These are phyloP conservation scores for Chalara sp. DNA, from an alignment of 2,329 filamentous ascomycete genomes.

Conservation along the genomic window DNA sequence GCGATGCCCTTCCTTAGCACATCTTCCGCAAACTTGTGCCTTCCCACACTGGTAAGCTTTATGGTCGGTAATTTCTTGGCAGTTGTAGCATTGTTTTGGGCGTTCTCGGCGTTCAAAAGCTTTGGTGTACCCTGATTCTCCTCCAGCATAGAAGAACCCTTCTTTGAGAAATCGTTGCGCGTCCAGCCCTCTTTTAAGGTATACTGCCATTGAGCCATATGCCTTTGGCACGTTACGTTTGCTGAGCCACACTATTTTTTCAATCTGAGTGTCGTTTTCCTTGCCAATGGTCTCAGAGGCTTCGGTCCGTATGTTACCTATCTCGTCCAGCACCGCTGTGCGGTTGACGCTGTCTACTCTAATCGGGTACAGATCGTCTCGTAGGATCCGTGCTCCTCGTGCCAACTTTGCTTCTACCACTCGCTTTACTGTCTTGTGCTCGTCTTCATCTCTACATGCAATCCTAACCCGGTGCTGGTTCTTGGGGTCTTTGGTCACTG, in stretches of 20 bases:
- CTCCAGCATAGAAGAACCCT: conserved; percentile 1
- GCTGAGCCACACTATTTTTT: neutral
- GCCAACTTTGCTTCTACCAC: conserved; percentile 9
- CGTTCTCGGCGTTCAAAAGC: conserved; percentile 8
- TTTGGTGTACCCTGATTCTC: neutral
- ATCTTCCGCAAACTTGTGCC: conserved; percentile 13
- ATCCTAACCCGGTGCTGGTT: neutral
- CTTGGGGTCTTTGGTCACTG: neutral
- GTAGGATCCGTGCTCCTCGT: conserved; percentile 14
- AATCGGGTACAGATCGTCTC: conserved; percentile 18
- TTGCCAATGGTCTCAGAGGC: neutral
- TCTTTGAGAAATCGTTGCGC: neutral
- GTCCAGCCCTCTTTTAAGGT: neutral
- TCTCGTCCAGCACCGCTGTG: neutral
- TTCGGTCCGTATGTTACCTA: neutral
- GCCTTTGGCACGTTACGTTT: neutral
- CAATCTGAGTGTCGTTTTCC: neutral
- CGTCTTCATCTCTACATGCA: too few species aligned
- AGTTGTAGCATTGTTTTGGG: conserved; percentile 20
- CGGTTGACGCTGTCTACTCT: conserved; percentile 5
- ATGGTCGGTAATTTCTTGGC: too few species aligned
- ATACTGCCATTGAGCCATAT: neutral
- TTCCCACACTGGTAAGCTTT: conserved; percentile 24
- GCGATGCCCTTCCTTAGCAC: too few species aligned
- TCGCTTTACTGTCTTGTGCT: conserved; percentile 16